Base-by-base conservation (phyloP, 495 filamentous ascomycete genomes). In the Copromyces sp. region DNA sequence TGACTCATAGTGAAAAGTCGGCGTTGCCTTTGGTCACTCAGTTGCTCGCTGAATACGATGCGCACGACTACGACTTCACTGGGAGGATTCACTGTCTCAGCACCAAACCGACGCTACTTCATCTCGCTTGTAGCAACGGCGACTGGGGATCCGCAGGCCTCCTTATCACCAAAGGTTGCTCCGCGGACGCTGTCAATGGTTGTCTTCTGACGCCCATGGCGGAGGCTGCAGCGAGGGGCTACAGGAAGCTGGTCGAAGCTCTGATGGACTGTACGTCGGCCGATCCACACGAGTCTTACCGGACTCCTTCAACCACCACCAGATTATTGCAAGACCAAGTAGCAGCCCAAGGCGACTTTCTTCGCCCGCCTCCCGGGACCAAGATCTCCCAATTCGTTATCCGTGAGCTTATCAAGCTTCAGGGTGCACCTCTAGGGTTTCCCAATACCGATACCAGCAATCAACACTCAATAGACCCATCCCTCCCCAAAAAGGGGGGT, bases 81-180 rank as follows among this genome's bases (percentile, higher is more conserved):
- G 70, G 70, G n/a, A 72, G 12, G 37, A 40, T 72, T 39, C n/a
- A 24, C 11, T 65, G 59, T 29, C 70, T 72, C 17, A 72, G 65
- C 37, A 72, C 37, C 47, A 72, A 72, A 39, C 35, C 40, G 8
- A 72, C 70, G 11, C 40, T 72, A 65, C 47, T 72, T 16, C 70
- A 72, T 72, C 45, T 72, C 20, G 70, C 70, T 14, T 68, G 45
- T 29, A 7, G 6, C 38, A 65, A 65, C n/a, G 40, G 35, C 37
- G 35, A 72, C 32, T 32, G n/a, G 32, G 70, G 65, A 29, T 38
- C 37, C 39, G 70, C 65, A 32, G 39, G 40, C 20, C 59, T 38
- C 5, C 47, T 72, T n/a, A 37, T 72, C 24, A 44, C 59, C 47
- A 68, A 37, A 3, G 70, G 70, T 11, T 72, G 70, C 29, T 61